A percentile compares a stretch with the other conserved stretches of the same genome.
phyloP scores from a whole-genome alignment of 2,329 filamentous ascomycete genomes.

The Emmonsiellopsis sp. region DNA sequence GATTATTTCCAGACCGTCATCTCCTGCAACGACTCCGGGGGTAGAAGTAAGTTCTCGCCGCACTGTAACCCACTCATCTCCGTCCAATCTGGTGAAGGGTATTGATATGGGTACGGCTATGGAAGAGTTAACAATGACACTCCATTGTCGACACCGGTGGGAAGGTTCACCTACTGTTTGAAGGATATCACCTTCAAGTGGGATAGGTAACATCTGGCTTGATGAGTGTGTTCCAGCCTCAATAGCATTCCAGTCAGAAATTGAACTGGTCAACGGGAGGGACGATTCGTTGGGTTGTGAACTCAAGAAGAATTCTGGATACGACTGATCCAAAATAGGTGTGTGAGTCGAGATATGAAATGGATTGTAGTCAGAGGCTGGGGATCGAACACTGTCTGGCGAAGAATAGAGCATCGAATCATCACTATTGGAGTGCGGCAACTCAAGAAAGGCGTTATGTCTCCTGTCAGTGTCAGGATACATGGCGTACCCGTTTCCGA shows the following conservation, averaged over 20 bases:
- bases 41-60: constrained; percentile 27
- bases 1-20: constrained; percentile 26
- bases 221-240: constrained; percentile 20
- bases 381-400: constrained; percentile 36
- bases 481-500: constrained; percentile 12
- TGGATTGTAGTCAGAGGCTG: constrained; percentile 26
- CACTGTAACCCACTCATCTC: constrained; percentile 27
- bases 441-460: constrained; percentile 19
- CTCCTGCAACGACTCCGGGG: constrained; percentile 22
- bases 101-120: constrained; percentile 30
- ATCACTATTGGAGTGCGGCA: constrained; percentile 28
- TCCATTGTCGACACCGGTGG: constrained; percentile 34
- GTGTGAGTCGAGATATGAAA: constrained; percentile 22
- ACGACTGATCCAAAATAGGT: constrained; percentile 23
- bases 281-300: constrained; percentile 25
- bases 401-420: constrained; percentile 35
- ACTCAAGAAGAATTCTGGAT: constrained; percentile 24
- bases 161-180: constrained; percentile 26
- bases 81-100: constrained; percentile 31
- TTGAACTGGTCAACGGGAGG: constrained; percentile 21
- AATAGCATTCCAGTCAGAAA: constrained; percentile 25
- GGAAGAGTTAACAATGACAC: constrained; percentile 8
- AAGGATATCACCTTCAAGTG: constrained; percentile 25
- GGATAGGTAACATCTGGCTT: constrained; percentile 23
- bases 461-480: constrained; percentile 1